These are phyloP conservation scores for Penicillium paradoxum DNA, from an alignment of 495 filamentous ascomycete genomes.

Conservation along the genomic window DNA sequence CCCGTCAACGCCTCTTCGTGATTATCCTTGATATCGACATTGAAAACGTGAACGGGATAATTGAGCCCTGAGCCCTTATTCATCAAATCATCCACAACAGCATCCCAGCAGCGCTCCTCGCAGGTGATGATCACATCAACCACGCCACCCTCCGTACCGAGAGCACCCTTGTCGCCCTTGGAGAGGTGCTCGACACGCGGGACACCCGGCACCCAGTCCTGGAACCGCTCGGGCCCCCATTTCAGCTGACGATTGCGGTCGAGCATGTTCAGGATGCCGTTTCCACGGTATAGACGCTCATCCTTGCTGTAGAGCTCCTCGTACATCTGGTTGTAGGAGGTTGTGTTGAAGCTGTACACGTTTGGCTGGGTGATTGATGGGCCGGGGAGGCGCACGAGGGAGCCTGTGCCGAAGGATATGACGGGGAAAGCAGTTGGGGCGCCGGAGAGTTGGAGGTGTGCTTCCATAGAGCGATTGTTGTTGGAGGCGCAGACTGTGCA, in stretches of 20 bases:
- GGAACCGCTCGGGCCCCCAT: conserved; percentile 94
- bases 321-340: conserved; percentile 87
- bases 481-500: conserved; percentile 99
- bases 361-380: conserved; percentile 90
- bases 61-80: conserved; percentile 79
- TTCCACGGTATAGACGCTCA: conserved; percentile 79
- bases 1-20: conserved; percentile 93
- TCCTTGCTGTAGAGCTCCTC: conserved; percentile 82
- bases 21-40: conserved; percentile 97
- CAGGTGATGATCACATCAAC: conserved; percentile 97
- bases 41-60: conserved; percentile 91
- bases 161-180: conserved; percentile 61
- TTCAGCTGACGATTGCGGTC: conserved; percentile 88
- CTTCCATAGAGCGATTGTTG: conserved; percentile 98
- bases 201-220: conserved; percentile 89
- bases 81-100: conserved; percentile 89
- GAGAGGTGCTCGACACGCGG: conserved; percentile 60
- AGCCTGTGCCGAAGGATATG: conserved; percentile 96
- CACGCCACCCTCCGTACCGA: conserved; percentile 83
- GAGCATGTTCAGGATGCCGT: conserved; percentile 93
- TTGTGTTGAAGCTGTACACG: conserved; percentile 94
- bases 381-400: conserved; percentile 88
- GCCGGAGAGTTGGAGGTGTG: conserved; percentile 80
- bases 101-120: conserved; percentile 98
- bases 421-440: conserved; percentile 73